Base-by-base conservation (phyloP, 2,329 filamentous ascomycete species). In the Xylariaceae sp. region DNA sequence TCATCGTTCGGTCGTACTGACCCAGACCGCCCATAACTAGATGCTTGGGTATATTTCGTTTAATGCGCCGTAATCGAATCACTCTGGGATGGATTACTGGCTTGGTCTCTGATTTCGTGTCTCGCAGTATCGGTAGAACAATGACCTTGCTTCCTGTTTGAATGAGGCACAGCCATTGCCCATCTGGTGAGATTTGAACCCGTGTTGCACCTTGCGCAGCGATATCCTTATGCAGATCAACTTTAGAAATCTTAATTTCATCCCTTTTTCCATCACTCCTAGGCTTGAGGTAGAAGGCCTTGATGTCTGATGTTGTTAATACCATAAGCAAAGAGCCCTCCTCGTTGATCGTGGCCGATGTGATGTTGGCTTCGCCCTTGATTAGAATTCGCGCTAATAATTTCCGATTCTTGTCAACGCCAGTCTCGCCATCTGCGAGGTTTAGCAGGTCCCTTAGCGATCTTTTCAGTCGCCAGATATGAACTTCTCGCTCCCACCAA, bases 401-500 rank as follows among this genome's bases (percentile, higher is more conserved):
- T 68, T 86, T 88, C 49, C 83, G 81, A 71, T 81, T 85, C 59
- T 79, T 80, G 62, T 78, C 81, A 59, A 76, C 72, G 61, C 69
- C 74, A 54, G 71, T 71, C 16, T 76, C 75, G 9, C 73, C 74
- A 41, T 74, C 74, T n/a, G 71, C 66, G 19, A 67, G 65, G 43
- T 77, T 71, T 44, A 80, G 71, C 20, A 85, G 72, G 41, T 81
- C 75, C 26, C 73, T 73, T 16, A 81, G 73, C 3, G 80, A 73
- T 56, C 74, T 75, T 46, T 70, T 75, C 16, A 86, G 67, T 40
- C 78, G 83, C 92, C 93, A 99, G 58, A 99, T 83, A 64, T 89
- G 87, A 47, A 98, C 80, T 71, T 96, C 90, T 53, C 89, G 83
- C 62, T 93, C 90, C 91, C 93, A 98, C 90, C 92, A 98, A 71